Evolutionary conservation across 371 early-diverging fungal species (phyloP).

Genomic region (Mortierella sp.): DNA sequence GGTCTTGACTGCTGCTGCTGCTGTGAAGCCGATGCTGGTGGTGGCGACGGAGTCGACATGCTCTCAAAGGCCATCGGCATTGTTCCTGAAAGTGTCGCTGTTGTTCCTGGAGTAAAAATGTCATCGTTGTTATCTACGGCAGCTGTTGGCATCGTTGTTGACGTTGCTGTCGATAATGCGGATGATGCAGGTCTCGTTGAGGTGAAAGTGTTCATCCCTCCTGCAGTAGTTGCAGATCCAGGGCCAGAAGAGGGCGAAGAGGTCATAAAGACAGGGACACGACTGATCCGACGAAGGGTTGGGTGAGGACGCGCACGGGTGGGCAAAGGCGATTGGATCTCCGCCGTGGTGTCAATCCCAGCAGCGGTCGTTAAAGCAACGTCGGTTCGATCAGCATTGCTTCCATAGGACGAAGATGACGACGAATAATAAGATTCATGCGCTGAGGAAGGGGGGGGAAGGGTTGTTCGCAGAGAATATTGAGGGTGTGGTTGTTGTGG

Average conservation of each 20-base stretch:
- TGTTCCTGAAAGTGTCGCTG: background rate
- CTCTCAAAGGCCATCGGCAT: background rate
- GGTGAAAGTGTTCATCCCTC: background rate
- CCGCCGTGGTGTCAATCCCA: background rate
- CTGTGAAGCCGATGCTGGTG: background rate
- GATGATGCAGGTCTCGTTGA: background rate
- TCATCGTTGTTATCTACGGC: background rate
- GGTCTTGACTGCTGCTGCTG: background rate
- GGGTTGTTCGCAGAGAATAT: conserved; percentile 11
- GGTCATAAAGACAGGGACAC: conserved; percentile 20
- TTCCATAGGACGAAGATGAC: background rate
- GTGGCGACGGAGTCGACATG: background rate
- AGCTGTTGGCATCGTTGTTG: background rate
- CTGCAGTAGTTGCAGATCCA: background rate
- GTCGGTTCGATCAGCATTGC: background rate
- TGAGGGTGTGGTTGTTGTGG: conserved; percentile 11
- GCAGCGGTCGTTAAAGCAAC: background rate
- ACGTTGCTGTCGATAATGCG: background rate
- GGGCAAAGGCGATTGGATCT: background rate
- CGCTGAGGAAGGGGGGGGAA: background rate
- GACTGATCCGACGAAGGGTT: conserved; percentile 26
- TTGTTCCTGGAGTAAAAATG: background rate
- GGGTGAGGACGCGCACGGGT: conserved; percentile 17
- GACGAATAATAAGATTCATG: background rate
- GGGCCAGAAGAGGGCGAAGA: background rate